Percentiles rank a stretch among this genome's conserved stretches.
phyloP scores from a whole-genome alignment of 83 land plant genomes.

The Picea abies region DNA sequence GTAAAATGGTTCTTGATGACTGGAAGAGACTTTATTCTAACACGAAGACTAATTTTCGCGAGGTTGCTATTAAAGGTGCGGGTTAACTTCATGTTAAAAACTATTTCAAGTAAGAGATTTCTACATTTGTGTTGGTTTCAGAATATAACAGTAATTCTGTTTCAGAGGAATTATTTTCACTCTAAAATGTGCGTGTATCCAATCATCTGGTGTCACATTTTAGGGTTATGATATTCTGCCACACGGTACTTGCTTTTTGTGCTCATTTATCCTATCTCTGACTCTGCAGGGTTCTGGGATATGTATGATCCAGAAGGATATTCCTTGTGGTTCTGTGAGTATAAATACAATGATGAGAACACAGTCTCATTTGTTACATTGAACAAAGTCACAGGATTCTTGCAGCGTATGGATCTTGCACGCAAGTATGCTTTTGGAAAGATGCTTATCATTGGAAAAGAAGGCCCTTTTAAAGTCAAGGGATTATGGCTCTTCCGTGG shows the following conservation, averaged over 20 bases:
- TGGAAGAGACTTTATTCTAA: conserved; percentile 98
- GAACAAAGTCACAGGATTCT: conserved; percentile 95
- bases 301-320: conserved; percentile 99
- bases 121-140: not conserved
- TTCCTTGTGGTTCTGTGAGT: conserved; percentile 98
- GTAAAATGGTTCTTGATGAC: conserved; percentile 90
- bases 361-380: conserved; percentile 89
- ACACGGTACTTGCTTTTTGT: too few species aligned
- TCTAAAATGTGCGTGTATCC: too few species aligned
- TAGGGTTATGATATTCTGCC: too few species aligned
- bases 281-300: conserved; percentile 91
- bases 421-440: conserved; percentile 96
- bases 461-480: conserved; percentile 86
- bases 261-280: not conserved
- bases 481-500: conserved; percentile 99
- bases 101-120: not conserved
- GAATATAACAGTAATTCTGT: not conserved
- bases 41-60: conserved; percentile 91
- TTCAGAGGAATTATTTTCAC: too few species aligned
- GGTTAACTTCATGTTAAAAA: not conserved
- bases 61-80: conserved; percentile 85
- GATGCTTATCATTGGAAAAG: conserved; percentile 86
- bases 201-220: too few species aligned
- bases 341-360: conserved; percentile 97
- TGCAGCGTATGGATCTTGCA: conserved; percentile 91